These are phyloP conservation scores for Bidens hawaiensis DNA, from an alignment of 140 eudicot genomes.

Conservation along the genomic window DNA sequence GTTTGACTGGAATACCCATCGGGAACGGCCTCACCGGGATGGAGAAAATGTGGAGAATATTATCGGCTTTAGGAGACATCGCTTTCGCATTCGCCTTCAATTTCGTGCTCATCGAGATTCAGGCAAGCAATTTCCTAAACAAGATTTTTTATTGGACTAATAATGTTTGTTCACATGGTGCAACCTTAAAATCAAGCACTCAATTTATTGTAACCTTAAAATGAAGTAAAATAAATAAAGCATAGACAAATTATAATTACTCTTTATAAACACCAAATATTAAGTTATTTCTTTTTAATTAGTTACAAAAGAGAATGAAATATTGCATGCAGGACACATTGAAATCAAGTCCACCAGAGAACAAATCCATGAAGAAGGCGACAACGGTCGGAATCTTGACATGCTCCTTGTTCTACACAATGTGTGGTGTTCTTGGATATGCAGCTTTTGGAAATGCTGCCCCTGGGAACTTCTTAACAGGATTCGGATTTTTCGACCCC, in stretches of 20 bases:
- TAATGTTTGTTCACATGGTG: no score
- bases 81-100: slow-evolving; percentile 72
- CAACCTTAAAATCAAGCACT: no score
- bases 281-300: no score
- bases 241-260: no score
- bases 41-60: slow-evolving; percentile 59
- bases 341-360: slow-evolving; percentile 47
- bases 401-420: slow-evolving; percentile 41
- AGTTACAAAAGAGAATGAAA: not conserved
- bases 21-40: slow-evolving; percentile 19
- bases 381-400: slow-evolving; percentile 24
- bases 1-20: slow-evolving; percentile 32
- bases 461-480: slow-evolving; percentile 65
- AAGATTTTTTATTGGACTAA: no score
- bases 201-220: no score
- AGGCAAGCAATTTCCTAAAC: no score
- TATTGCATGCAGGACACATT: slow-evolving; percentile 43
- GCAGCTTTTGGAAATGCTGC: slow-evolving; percentile 62
- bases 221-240: no score
- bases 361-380: slow-evolving; percentile 48
- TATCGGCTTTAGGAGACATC: slow-evolving; percentile 62
- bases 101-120: slow-evolving; percentile 60
- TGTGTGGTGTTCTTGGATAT: slow-evolving; percentile 55
- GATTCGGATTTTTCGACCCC: slow-evolving; percentile 64
- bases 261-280: no score